Percentiles rank a stretch among this genome's conserved stretches.
These are phyloP conservation scores for Calocybe indica DNA, from an alignment of 768 basidiomycete species.

Conservation along the genomic window DNA sequence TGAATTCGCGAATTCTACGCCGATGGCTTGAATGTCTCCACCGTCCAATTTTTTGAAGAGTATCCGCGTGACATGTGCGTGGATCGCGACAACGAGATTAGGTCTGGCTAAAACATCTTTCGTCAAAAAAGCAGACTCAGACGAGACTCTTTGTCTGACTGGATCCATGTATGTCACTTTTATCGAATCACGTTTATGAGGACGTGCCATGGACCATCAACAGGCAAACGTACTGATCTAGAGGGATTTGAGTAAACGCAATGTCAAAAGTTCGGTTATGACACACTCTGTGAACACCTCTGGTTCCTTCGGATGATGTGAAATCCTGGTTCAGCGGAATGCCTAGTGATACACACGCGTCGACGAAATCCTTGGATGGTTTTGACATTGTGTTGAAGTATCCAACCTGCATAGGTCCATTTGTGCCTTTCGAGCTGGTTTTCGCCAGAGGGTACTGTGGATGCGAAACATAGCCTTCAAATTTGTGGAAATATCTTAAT, in stretches of 20 bases:
- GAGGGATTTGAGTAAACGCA: background rate
- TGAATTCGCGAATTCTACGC: conserved; percentile 47
- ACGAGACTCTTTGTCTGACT: conserved; percentile 43
- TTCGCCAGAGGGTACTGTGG: conserved; percentile 42
- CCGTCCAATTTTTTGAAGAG: conserved; percentile 30
- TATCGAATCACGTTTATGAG: background rate
- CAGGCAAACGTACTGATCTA: conserved; percentile 22
- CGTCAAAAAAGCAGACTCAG: conserved; percentile 61
- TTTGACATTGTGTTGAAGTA: conserved; percentile 37
- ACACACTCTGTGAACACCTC: conserved; percentile 51
- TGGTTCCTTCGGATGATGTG: conserved; percentile 45
- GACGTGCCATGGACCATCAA: background rate
- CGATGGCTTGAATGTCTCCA: conserved; percentile 37
- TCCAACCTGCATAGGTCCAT: conserved; percentile 50
- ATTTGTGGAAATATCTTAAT: conserved; percentile 57
- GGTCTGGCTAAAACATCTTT: conserved; percentile 48
- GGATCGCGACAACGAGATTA: conserved; percentile 53
- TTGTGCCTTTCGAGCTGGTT: conserved; percentile 32
- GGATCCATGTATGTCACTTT: conserved; percentile 67
- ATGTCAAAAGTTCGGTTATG: background rate
- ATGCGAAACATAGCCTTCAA: conserved; percentile 50
- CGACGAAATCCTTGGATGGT: conserved; percentile 39
- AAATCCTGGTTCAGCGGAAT: conserved; percentile 52
- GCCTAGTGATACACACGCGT: conserved; percentile 43
- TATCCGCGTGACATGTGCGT: conserved; percentile 48